Evolutionary conservation across 176 grass and related monocot genomes (phyloP).

Genomic region (Eleusine indica): DNA sequence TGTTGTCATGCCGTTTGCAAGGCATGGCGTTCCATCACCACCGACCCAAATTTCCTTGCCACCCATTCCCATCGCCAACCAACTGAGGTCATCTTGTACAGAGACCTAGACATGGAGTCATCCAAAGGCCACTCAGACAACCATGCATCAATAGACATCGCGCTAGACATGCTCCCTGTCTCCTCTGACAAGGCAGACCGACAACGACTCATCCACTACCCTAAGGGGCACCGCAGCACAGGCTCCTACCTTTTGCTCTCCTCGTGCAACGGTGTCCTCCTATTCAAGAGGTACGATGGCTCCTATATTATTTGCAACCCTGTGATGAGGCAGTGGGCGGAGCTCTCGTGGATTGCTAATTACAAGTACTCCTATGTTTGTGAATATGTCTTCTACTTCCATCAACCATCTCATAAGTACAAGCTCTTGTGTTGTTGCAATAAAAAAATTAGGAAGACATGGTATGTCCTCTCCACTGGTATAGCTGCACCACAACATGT

Average conservation of each 20-base stretch:
- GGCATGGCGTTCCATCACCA: background rate
- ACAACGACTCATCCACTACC: background rate
- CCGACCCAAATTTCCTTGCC: background rate
- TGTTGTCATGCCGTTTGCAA: background rate
- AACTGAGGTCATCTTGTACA: background rate
- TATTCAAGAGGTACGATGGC: background rate
- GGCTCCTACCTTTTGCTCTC: background rate
- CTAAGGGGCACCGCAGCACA: too few species aligned
- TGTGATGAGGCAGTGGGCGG: background rate
- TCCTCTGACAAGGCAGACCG: background rate
- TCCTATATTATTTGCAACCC: conserved; percentile 3
- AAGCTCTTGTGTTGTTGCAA: background rate
- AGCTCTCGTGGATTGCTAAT: background rate
- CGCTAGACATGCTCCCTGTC: background rate
- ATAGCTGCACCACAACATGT: background rate
- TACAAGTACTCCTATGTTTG: rapidly evolving
- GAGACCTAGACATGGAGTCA: background rate
- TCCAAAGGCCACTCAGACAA: too few species aligned
- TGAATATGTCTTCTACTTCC: conserved; percentile 25
- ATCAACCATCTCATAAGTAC: background rate
- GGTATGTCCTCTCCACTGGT: background rate
- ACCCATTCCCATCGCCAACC: background rate
- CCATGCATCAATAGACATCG: background rate
- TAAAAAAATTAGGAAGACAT: rapidly evolving
- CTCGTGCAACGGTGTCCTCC: background rate